Evolutionary conservation across 1,284 basidiomycete genomes (phyloP).

Genomic region (Boletus smithii): DNA sequence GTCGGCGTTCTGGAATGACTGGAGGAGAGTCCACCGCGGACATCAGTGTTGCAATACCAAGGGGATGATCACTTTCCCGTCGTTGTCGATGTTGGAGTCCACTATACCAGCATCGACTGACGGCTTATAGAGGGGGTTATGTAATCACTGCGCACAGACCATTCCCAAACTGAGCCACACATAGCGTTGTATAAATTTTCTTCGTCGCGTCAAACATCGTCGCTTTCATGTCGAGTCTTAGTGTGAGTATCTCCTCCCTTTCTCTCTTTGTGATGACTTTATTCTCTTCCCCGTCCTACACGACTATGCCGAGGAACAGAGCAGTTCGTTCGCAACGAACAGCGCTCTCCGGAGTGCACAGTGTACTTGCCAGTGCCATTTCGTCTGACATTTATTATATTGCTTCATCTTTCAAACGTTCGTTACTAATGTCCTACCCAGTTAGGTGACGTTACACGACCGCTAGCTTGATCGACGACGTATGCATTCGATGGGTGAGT

Average conservation of each 20-base stretch:
- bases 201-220: neutral
- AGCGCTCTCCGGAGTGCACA: constrained; percentile 57
- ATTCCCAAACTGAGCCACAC: constrained; percentile 30
- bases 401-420: neutral
- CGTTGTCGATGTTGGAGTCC: constrained; percentile 24
- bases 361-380: constrained; percentile 84
- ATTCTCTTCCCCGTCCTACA: constrained; percentile 85
- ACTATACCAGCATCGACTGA: neutral
- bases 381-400: constrained; percentile 51
- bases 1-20: constrained; percentile 15
- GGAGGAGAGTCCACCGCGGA: constrained; percentile 16
- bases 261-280: constrained; percentile 53
- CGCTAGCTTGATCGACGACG: neutral
- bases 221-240: constrained; percentile 1
- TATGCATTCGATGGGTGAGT: constrained; percentile 28
- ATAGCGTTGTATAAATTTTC: constrained; percentile 28
- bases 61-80: constrained; percentile 3
- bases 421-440: constrained; percentile 13
- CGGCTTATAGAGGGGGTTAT: constrained; percentile 23
- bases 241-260: constrained; percentile 19
- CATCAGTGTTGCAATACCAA: constrained; percentile 18
- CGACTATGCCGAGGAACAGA: constrained; percentile 74
- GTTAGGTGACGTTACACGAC: constrained; percentile 1
- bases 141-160: constrained; percentile 33
- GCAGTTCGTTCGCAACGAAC: constrained; percentile 71